Percentiles rank a stretch among this genome's conserved stretches.
phyloP scores from a whole-genome alignment of 2,329 filamentous ascomycete genomes.

The Diplodia intermedia region DNA sequence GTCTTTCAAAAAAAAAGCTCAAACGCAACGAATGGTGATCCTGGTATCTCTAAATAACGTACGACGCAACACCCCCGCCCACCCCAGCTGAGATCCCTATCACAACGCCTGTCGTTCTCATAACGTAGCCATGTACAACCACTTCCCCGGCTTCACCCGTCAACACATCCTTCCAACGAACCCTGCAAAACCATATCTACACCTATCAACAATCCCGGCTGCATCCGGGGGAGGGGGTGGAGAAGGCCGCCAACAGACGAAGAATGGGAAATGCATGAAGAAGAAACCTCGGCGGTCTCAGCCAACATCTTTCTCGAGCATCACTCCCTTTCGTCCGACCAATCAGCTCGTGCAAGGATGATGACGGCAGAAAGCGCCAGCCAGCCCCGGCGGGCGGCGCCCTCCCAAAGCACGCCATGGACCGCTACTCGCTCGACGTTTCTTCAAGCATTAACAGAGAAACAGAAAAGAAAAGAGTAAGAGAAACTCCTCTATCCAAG shows the following conservation, averaged over 20 bases:
- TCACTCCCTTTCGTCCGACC: background rate
- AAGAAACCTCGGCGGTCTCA: background rate
- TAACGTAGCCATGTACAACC: background rate
- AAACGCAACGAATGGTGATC: background rate
- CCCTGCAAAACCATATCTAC: conserved; percentile 6
- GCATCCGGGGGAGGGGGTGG: background rate
- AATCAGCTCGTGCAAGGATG: conserved; percentile 3
- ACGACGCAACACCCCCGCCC: background rate
- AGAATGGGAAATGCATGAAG: background rate
- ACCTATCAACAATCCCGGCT: background rate
- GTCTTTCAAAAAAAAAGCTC: background rate
- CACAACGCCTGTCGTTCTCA: background rate
- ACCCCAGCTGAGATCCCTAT: background rate
- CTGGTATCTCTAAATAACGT: conserved; percentile 2
- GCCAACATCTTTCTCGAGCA: background rate
- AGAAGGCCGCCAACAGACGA: background rate
- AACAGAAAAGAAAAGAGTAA: background rate
- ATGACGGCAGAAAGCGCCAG: conserved; percentile 10
- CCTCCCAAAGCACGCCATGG: background rate
- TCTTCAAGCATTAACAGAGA: background rate
- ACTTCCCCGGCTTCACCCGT: background rate
- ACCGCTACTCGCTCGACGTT: conserved; percentile 10
- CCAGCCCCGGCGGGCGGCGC: background rate
- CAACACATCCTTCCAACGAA: background rate
- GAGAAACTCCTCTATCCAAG: background rate